phyloP scores from a whole-genome alignment of 176 grass and related monocot species.

The Lolium multiflorum region DNA sequence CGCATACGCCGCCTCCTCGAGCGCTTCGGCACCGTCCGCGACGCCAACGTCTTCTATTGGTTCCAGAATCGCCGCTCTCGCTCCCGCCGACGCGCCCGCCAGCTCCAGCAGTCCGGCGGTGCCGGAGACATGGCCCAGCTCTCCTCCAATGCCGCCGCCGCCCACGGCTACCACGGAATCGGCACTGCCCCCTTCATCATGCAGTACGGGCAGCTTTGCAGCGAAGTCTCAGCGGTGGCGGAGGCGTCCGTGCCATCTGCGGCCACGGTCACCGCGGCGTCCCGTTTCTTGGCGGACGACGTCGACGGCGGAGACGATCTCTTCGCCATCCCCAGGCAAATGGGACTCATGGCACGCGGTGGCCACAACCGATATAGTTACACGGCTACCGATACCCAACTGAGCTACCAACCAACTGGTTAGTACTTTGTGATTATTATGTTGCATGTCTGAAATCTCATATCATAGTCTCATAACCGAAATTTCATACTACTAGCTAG shows the following conservation, averaged over 20 bases:
- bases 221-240: not conserved
- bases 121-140: not conserved
- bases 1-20: constrained; percentile 54
- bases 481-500: not conserved
- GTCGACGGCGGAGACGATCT: constrained; percentile 42
- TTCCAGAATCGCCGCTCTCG: constrained; percentile 68
- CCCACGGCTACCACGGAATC: not conserved
- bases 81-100: constrained; percentile 56
- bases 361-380: constrained; percentile 20
- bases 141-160: not conserved
- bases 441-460: constrained; percentile 23
- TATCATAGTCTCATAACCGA: not conserved
- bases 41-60: constrained; percentile 69
- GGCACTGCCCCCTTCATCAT: constrained; percentile 16
- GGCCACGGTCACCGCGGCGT: not conserved
- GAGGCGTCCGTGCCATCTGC: not conserved
- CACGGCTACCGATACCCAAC: constrained; percentile 28
- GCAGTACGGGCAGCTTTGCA: constrained; percentile 16
- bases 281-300: constrained; percentile 34
- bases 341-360: constrained; percentile 41
- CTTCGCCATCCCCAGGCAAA: constrained; percentile 60
- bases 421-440: not conserved
- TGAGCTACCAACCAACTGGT: constrained; percentile 43
- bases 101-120: constrained; percentile 54
- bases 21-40: constrained; percentile 57